phyloP scores from a whole-genome alignment of 2,329 filamentous ascomycete genomes.

The Phialocephala sp. region DNA sequence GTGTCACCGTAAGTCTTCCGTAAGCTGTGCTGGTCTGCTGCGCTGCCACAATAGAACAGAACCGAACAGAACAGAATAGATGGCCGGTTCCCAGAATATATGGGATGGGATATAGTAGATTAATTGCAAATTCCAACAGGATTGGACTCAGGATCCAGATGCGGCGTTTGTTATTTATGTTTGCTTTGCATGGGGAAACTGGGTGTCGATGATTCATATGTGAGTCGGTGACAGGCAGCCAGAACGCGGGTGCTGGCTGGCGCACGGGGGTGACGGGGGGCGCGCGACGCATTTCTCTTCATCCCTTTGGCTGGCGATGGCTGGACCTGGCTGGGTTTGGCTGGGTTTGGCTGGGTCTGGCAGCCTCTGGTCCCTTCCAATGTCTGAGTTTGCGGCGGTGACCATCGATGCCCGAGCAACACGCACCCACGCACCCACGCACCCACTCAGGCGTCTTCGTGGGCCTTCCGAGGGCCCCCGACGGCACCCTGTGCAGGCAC shows the following conservation, averaged over 20 bases:
- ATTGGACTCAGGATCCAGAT: background rate
- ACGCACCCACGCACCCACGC: background rate
- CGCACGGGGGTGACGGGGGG: background rate
- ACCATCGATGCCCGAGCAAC: constrained; percentile 7
- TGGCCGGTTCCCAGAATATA: constrained; percentile 14
- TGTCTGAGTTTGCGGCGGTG: constrained; percentile 9
- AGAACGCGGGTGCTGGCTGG: background rate
- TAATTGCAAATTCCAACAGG: background rate
- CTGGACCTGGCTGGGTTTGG: background rate
- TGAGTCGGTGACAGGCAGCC: background rate
- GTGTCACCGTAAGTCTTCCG: constrained; percentile 28
- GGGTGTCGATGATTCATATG: constrained; percentile 19
- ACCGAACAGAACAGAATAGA: background rate
- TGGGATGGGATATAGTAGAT: background rate
- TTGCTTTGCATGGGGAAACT: constrained; percentile 11
- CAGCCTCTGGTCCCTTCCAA: background rate
- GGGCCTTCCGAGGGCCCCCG: no score
- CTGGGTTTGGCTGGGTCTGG: background rate
- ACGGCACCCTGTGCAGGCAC: background rate
- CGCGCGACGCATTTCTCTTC: background rate
- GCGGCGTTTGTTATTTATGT: constrained; percentile 20
- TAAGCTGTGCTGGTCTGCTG: constrained; percentile 20
- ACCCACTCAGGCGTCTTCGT: background rate
- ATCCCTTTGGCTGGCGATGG: constrained; percentile 2
- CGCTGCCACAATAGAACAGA: constrained; percentile 3